These are phyloP conservation scores for Xylaria telfairii DNA, from an alignment of 495 filamentous ascomycete species.

Conservation along the genomic window DNA sequence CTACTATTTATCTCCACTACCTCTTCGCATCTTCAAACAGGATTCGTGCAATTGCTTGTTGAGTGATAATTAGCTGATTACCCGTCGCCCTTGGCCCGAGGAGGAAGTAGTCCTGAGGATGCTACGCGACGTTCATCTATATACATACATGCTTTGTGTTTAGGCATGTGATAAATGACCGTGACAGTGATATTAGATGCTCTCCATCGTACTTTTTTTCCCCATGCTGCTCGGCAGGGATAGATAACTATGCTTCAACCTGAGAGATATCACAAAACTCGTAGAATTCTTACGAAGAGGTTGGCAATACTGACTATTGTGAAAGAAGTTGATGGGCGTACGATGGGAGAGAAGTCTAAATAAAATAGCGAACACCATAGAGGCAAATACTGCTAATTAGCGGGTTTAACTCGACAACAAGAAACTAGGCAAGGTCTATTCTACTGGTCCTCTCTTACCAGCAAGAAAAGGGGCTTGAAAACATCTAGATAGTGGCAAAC, in stretches of 20 bases:
- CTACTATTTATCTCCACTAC: background rate
- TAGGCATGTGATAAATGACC: too few species aligned
- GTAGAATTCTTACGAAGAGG: background rate
- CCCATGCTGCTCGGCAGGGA: background rate
- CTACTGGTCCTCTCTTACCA: too few species aligned
- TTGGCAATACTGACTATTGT: background rate
- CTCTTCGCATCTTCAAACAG: background rate
- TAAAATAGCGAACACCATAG: background rate
- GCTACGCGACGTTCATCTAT: too few species aligned
- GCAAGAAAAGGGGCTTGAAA: too few species aligned
- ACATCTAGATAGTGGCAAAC: too few species aligned
- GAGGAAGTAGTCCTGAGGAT: background rate
- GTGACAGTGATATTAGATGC: too few species aligned
- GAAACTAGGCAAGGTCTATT: too few species aligned
- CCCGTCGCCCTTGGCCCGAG: background rate
- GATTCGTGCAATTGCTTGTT: background rate
- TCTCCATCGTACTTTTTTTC: too few species aligned
- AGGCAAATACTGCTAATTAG: too few species aligned
- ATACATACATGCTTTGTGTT: too few species aligned
- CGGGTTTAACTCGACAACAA: too few species aligned
- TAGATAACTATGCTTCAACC: background rate
- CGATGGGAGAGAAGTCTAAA: background rate
- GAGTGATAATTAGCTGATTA: background rate
- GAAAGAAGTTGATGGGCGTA: background rate
- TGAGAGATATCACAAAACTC: background rate